Evolutionary conservation across 306 rosid species (phyloP).

Genomic region (Oxytropis ochrocephala): DNA sequence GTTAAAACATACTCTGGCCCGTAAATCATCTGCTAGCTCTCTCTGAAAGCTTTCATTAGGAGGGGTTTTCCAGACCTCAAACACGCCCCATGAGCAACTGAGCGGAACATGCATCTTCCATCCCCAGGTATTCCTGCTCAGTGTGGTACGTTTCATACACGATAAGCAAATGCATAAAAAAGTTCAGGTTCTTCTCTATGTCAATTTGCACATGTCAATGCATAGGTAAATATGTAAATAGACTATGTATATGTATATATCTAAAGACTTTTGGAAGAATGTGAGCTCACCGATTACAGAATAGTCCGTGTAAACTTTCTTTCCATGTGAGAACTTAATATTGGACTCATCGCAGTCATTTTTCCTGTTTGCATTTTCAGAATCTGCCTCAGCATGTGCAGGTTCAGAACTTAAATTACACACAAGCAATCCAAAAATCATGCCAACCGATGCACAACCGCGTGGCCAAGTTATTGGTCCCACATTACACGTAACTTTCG

Average conservation of each 20-base stretch:
- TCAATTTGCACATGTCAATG: background rate
- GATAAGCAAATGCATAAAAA: background rate
- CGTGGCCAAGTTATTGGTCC: slow-evolving; percentile 49
- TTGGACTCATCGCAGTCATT: slow-evolving; percentile 30
- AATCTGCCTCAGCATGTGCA: slow-evolving; percentile 46
- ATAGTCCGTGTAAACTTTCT: slow-evolving; percentile 71
- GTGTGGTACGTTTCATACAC: slow-evolving; percentile 16
- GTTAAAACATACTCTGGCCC: slow-evolving; percentile 56
- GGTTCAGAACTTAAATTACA: slow-evolving; percentile 60
- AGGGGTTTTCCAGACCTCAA: slow-evolving; percentile 68
- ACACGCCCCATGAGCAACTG: slow-evolving; percentile 87
- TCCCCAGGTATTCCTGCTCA: slow-evolving; percentile 91
- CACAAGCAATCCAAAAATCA: slow-evolving; percentile 56
- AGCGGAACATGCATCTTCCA: slow-evolving; percentile 90
- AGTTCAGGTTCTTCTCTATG: background rate
- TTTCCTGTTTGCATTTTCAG: slow-evolving; percentile 28
- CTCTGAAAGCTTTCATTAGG: slow-evolving; percentile 61
- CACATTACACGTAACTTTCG: slow-evolving; percentile 44
- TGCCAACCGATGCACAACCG: slow-evolving; percentile 57
- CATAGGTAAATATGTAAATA: background rate
- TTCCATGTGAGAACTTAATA: slow-evolving; percentile 57
- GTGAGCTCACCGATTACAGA: slow-evolving; percentile 69
- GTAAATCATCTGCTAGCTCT: slow-evolving; percentile 72
- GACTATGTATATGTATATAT: background rate
- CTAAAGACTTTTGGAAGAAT: background rate